Conservation (phyloP, 2,329 filamentous ascomycete genomes). For the Chrysoporthe puriensis region DNA sequence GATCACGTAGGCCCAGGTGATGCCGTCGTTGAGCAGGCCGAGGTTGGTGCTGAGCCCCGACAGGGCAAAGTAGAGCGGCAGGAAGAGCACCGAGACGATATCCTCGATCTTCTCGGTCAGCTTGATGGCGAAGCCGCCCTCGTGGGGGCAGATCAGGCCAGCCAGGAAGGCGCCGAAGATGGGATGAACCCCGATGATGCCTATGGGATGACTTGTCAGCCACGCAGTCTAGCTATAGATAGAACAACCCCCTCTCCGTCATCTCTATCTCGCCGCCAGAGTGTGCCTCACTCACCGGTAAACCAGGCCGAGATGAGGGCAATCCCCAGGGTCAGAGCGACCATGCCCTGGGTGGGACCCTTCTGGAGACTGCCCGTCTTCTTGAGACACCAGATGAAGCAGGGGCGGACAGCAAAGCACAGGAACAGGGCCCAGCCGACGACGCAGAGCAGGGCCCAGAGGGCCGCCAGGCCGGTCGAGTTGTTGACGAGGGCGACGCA, state of each 20-base stretch:
- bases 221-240: too few species aligned
- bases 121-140: slow-evolving; percentile 88
- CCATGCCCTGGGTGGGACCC: slow-evolving; percentile 83
- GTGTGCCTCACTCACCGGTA: slow-evolving; percentile 50
- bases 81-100: slow-evolving; percentile 78
- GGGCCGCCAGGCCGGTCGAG: slow-evolving; percentile 75
- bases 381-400: slow-evolving; percentile 74
- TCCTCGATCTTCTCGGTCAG: slow-evolving; percentile 95
- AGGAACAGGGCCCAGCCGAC: slow-evolving; percentile 79
- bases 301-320: slow-evolving; percentile 83
- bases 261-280: background rate
- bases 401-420: slow-evolving; percentile 71
- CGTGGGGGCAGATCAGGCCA: slow-evolving; percentile 87
- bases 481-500: slow-evolving; percentile 94
- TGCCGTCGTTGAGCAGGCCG: slow-evolving; percentile 78
- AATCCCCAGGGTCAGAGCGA: slow-evolving; percentile 80
- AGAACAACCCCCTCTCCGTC: too few species aligned
- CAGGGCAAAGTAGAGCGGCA: slow-evolving; percentile 91
- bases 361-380: slow-evolving; percentile 80
- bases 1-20: slow-evolving; percentile 88
- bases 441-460: slow-evolving; percentile 80
- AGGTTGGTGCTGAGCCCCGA: slow-evolving; percentile 89
- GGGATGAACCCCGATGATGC: slow-evolving; percentile 88
- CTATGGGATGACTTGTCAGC: slow-evolving; percentile 30
- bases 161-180: slow-evolving; percentile 94